Evolutionary conservation across 2,329 filamentous ascomycete genomes (phyloP).

Genomic region (Sarocladiaceae sp.): DNA sequence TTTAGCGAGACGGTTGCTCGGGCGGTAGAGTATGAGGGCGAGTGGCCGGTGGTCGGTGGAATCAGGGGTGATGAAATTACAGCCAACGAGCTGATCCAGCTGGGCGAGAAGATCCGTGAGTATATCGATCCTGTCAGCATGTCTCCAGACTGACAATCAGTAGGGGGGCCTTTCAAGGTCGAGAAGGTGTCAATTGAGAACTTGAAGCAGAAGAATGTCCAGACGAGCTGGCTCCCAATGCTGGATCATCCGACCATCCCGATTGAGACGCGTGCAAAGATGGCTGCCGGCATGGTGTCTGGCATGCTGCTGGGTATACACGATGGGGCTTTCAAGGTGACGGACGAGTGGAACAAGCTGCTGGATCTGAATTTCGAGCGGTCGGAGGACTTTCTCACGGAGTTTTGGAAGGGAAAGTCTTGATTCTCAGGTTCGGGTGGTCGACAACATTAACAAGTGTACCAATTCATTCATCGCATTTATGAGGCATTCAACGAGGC

Average conservation of each 20-base stretch:
- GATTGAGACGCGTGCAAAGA: neutral
- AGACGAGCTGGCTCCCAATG: slow-evolving; percentile 19
- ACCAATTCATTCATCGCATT: no score
- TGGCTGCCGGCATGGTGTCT: neutral
- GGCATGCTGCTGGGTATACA: neutral
- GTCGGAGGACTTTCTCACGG: slow-evolving; percentile 32
- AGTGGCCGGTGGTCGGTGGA: slow-evolving; percentile 37
- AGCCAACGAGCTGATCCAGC: slow-evolving; percentile 27
- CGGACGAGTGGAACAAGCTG: slow-evolving; percentile 38
- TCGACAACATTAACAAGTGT: no score
- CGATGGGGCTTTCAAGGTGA: slow-evolving; percentile 29
- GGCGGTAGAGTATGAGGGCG: slow-evolving; percentile 36
- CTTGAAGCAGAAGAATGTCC: slow-evolving; percentile 15
- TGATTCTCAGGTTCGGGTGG: no score
- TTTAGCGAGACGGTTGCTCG: slow-evolving; percentile 30
- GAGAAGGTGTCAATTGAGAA: slow-evolving; percentile 15
- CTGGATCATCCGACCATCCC: slow-evolving; percentile 14
- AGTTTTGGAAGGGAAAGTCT: slow-evolving; percentile 4
- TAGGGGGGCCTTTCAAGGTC: slow-evolving; percentile 17
- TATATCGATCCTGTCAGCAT: neutral
- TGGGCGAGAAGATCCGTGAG: slow-evolving; percentile 33
- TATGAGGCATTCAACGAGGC: no score
- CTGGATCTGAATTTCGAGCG: slow-evolving; percentile 36
- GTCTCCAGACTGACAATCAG: neutral
- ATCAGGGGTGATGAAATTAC: slow-evolving; percentile 32